A percentile compares a stretch with the other conserved stretches of the same genome.
These are phyloP conservation scores for Eutrema yunnanense DNA, from an alignment of 345 rosid species.

Conservation along the genomic window DNA sequence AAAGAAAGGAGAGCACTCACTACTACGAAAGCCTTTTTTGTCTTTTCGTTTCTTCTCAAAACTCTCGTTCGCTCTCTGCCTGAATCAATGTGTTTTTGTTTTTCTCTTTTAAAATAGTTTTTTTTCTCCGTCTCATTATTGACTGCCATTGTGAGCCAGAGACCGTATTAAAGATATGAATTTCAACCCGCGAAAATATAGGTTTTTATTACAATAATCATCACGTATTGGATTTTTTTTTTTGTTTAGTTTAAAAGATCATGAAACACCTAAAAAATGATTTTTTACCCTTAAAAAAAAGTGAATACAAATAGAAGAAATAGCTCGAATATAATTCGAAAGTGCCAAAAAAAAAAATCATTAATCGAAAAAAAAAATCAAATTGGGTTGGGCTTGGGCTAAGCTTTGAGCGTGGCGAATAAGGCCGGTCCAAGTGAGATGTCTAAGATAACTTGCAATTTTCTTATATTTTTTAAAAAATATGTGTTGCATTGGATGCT, in stretches of 20 bases:
- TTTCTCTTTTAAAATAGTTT: too few species aligned
- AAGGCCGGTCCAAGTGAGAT: neutral
- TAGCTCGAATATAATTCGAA: neutral
- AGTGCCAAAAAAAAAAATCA: neutral
- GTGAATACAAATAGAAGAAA: too few species aligned
- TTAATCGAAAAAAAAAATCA: neutral
- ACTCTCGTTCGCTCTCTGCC: neutral
- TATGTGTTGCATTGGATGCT: slow-evolving; percentile 10
- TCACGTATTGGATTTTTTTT: too few species aligned
- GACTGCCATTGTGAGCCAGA: neutral
- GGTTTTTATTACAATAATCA: too few species aligned
- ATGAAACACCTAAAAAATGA: too few species aligned
- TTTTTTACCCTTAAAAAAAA: too few species aligned
- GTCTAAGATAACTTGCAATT: neutral
- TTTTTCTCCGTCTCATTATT: neutral
- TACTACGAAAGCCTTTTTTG: slow-evolving; percentile 20
- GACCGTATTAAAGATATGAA: neutral
- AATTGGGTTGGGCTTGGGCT: slow-evolving; percentile 13
- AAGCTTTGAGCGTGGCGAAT: neutral
- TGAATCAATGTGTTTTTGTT: neutral
- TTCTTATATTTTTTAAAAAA: neutral
- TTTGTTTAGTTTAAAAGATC: too few species aligned
- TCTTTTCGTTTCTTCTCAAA: neutral
- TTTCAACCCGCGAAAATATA: too few species aligned
- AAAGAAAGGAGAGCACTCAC: neutral